Base-by-base conservation (phyloP, 768 basidiomycete species). In the Rhizopogon vinicolor region DNA sequence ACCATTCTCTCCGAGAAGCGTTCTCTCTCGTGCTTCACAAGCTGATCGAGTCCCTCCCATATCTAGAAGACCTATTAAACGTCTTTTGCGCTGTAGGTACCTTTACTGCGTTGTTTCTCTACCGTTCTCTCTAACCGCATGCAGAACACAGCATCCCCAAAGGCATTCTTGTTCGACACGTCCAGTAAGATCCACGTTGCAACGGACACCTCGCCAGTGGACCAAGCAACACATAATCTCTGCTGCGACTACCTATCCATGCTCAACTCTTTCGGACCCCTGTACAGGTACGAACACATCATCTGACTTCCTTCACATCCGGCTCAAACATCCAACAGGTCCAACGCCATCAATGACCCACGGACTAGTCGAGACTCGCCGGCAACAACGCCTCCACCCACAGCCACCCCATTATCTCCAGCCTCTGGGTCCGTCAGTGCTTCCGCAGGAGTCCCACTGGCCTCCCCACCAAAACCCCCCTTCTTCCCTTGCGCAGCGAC, bases 161-260 rank as follows among this genome's bases (percentile, higher is more conserved):
- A 98, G 68, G 91, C 93, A 0, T 98, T 95, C 66, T 72, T 98
- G 13, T 98, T 96, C 62, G 95, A 98, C 65, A 85, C 83, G 16
- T 78, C 78, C 4, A 93, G 92, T 22, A 80, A 91, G 48, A 74
- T 97, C 28, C 94, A 95, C 65, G 79, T 98, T n/a, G 94, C 94
- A 10, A 94, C 94, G 10, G 96, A 98, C 64, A 86, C 87, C 16
- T 92, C 91, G 0, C 92, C 94, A 5, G 90, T 96, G 28, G 94
- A 98, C 66, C 81, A 86, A 55, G 85, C 86, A 4, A 94, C 91
- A 0, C 87, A 94, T 64, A 91, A 87, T 58, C 78, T 96, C 18
- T 95, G 92, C 64, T 93, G 89, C 59, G 93, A 98, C 64, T 98
- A 93, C 64, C 76, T 98, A 22, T 84, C 85, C 54, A 92, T 91